These are phyloP conservation scores for Yamadazyma kanchanaburiensis DNA, from an alignment of 1,139 yeast genomes.

Conservation along the genomic window DNA sequence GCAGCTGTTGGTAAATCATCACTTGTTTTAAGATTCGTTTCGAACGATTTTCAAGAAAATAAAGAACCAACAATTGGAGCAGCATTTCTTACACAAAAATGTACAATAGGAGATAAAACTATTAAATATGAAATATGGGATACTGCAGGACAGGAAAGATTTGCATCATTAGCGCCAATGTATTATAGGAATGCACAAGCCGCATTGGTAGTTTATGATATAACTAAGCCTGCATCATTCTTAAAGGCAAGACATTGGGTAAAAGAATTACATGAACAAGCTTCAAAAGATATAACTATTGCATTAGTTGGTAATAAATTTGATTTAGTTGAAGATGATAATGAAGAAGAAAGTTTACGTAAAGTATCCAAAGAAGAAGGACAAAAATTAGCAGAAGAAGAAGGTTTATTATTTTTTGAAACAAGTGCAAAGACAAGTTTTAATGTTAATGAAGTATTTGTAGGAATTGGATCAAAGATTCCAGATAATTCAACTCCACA, in stretches of 20 bases:
- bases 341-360: slow-evolving; percentile 38
- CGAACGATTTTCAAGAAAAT: slow-evolving; percentile 95
- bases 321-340: slow-evolving; percentile 53
- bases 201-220: slow-evolving; percentile 92
- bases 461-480: slow-evolving; percentile 78
- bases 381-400: slow-evolving; percentile 64
- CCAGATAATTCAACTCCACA: slow-evolving; percentile 37
- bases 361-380: slow-evolving; percentile 91
- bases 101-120: slow-evolving; percentile 84
- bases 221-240: slow-evolving; percentile 95
- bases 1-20: slow-evolving; percentile 98
- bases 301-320: slow-evolving; percentile 93
- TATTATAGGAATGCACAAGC: slow-evolving; percentile 99
- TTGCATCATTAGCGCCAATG: slow-evolving; percentile 96
- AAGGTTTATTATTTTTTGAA: slow-evolving; percentile 79
- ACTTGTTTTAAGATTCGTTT: slow-evolving; percentile 85
- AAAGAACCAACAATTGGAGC: slow-evolving; percentile 98
- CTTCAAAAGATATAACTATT: slow-evolving; percentile 83
- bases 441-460: slow-evolving; percentile 77
- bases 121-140: slow-evolving; percentile 98
- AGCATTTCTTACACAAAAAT: slow-evolving; percentile 92
- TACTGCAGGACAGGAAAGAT: slow-evolving; percentile 97
- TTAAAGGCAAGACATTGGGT: slow-evolving; percentile 99
- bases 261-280: slow-evolving; percentile 93
- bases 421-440: slow-evolving; percentile 92